Percentiles rank a stretch among this genome's conserved stretches.
phyloP scores from a whole-genome alignment of 176 grass and related monocot genomes.

The Hyparrhenia diplandra region DNA sequence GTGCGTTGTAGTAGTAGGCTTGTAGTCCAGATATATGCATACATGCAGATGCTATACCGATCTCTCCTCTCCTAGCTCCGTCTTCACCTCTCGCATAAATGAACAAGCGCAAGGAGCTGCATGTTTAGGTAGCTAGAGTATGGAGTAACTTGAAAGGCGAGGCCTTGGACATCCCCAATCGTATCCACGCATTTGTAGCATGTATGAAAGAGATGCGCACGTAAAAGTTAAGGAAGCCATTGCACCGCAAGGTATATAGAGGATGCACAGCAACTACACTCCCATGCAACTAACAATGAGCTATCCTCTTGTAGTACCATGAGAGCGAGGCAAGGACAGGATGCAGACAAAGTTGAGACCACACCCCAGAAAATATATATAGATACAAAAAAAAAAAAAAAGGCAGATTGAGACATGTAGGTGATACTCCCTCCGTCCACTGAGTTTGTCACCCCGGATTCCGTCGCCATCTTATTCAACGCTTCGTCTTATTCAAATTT shows the following conservation, averaged over 20 bases:
- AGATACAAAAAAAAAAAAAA: conserved; percentile 1
- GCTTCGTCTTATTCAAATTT: too few species aligned
- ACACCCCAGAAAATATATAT: conserved; percentile 17
- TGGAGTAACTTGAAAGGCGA: conserved; percentile 32
- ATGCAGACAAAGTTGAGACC: conserved; percentile 38
- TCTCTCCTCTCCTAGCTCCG: neutral
- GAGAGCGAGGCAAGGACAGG: conserved; percentile 27
- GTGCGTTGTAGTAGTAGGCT: neutral
- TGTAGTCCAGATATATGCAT: neutral
- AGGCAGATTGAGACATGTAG: neutral
- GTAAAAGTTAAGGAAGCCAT: conserved; percentile 33
- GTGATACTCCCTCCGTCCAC: too few species aligned
- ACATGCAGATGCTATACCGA: neutral
- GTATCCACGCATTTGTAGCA: conserved; percentile 22
- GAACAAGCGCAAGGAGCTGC: conserved; percentile 30
- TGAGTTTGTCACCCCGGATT: too few species aligned
- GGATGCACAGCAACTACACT: conserved; percentile 12
- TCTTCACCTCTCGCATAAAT: conserved; percentile 39
- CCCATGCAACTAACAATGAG: conserved; percentile 33
- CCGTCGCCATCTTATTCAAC: too few species aligned
- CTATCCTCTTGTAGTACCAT: neutral
- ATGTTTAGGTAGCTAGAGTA: conserved; percentile 43
- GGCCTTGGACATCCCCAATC: conserved; percentile 21
- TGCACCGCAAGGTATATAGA: neutral
- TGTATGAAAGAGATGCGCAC: conserved; percentile 26